Conservation (phyloP, 495 filamentous ascomycete species). For the Oidiodendron maius region DNA sequence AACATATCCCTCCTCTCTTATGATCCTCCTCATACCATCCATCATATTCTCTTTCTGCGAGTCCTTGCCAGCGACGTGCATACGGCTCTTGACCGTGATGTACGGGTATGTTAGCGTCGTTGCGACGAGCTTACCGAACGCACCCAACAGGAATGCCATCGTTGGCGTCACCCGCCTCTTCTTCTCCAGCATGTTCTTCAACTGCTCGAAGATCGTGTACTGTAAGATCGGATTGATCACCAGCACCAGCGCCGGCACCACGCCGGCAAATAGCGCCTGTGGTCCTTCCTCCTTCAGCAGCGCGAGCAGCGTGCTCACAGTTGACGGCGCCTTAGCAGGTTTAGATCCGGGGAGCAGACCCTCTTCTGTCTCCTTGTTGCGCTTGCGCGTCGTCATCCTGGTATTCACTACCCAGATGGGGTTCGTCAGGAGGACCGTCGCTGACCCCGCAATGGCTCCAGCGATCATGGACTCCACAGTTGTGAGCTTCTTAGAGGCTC, state of each 20-base stretch:
- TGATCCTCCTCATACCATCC: slow-evolving; percentile 66
- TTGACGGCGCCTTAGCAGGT: slow-evolving; percentile 52
- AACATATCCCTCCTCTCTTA: slow-evolving; percentile 79
- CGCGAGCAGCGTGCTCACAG: slow-evolving; percentile 69
- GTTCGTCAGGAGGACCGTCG: slow-evolving; percentile 92
- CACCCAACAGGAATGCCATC: slow-evolving; percentile 85
- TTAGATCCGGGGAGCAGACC: slow-evolving; percentile 25
- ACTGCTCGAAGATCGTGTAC: slow-evolving; percentile 97
- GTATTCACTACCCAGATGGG: slow-evolving; percentile 99
- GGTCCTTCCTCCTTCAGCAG: slow-evolving; percentile 77
- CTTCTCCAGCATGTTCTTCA: slow-evolving; percentile 62
- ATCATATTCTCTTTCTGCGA: slow-evolving; percentile 66
- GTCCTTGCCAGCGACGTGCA: slow-evolving; percentile 79
- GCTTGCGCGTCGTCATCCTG: slow-evolving; percentile 86
- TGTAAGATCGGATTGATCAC: slow-evolving; percentile 98
- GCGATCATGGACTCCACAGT: slow-evolving; percentile 89
- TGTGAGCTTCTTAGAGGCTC: slow-evolving; percentile 75
- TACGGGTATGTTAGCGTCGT: slow-evolving; percentile 96
- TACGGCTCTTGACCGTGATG: slow-evolving; percentile 93
- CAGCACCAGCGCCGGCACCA: slow-evolving; percentile 85
- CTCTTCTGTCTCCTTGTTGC: slow-evolving; percentile 40
- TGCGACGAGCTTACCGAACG: slow-evolving; percentile 88
- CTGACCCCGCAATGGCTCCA: slow-evolving; percentile 88
- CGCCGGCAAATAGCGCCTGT: slow-evolving; percentile 80
- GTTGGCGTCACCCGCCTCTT: slow-evolving; percentile 63